Conservation (phyloP, 148 eudicot genomes). For the Hydrangea macrophylla region DNA sequence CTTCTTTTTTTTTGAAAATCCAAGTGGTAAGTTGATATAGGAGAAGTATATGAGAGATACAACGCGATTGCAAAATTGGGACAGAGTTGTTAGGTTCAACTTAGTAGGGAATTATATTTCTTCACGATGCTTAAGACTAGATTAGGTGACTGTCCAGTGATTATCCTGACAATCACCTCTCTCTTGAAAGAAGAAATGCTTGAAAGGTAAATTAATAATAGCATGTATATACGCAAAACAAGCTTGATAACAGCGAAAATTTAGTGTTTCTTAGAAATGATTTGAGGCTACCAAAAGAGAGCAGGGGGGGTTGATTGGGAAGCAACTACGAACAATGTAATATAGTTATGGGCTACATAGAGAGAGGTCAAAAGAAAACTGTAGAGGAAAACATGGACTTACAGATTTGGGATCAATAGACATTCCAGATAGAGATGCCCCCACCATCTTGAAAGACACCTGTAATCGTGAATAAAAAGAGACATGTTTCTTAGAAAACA, state of each 20-base stretch:
- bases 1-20: no score
- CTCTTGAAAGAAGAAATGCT: not conserved
- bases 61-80: no score
- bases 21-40: not conserved
- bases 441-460: constrained; percentile 96
- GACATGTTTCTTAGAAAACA: not conserved
- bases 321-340: not conserved
- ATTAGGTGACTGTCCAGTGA: no score
- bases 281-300: not conserved
- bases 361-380: constrained; percentile 2
- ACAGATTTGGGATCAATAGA: constrained; percentile 87
- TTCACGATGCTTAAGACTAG: no score
- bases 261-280: not conserved
- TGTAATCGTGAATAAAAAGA: constrained; percentile 27
- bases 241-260: constrained; percentile 4
- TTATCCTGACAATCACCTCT: not conserved
- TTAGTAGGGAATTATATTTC: no score
- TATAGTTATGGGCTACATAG: not conserved
- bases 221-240: not conserved
- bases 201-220: not conserved
- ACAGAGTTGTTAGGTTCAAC: no score
- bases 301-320: not conserved
- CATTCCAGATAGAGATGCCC: constrained; percentile 85
- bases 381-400: constrained; percentile 34
- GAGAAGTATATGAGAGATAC: not conserved